A percentile compares a stretch with the other conserved stretches of the same genome.
phyloP scores from a whole-genome alignment of 2,329 filamentous ascomycete genomes.

The Didymosphaeria variabile region DNA sequence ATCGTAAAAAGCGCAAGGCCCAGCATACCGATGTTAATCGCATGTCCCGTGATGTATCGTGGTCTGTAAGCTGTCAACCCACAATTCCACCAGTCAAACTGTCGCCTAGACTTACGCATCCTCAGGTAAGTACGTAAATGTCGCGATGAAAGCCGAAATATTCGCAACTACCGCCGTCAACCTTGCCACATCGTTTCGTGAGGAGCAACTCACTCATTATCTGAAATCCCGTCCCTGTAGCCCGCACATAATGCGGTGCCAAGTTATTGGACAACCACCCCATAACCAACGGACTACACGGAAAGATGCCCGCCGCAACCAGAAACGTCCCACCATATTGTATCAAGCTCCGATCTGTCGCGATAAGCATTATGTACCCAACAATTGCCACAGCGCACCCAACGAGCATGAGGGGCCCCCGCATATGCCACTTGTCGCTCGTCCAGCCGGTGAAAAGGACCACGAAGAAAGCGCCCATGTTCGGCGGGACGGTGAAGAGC shows the following conservation, averaged over 20 bases:
- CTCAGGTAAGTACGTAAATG: constrained; percentile 59
- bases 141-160: constrained; percentile 60
- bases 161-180: constrained; percentile 53
- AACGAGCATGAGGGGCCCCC: constrained; percentile 61
- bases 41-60: constrained; percentile 32
- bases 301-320: constrained; percentile 55
- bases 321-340: constrained; percentile 54
- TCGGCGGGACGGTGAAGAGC: constrained; percentile 50
- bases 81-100: background rate
- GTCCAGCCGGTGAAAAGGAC: constrained; percentile 52
- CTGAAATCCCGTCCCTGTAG: constrained; percentile 60
- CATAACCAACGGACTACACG: constrained; percentile 48
- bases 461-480: constrained; percentile 54
- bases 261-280: constrained; percentile 57
- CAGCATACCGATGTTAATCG: constrained; percentile 37
- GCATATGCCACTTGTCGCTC: constrained; percentile 54
- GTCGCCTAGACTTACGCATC: constrained; percentile 47
- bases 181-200: background rate
- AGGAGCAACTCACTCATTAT: constrained; percentile 27
- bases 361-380: constrained; percentile 64
- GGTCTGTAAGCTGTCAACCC: constrained; percentile 20
- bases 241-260: constrained; percentile 65
- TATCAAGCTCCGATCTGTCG: constrained; percentile 42
- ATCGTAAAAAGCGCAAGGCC: constrained; percentile 34
- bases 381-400: constrained; percentile 56